A percentile compares a stretch with the other conserved stretches of the same genome.
Conservation (phyloP, 768 basidiomycete species). For the Glaciozyma antarctica region DNA sequence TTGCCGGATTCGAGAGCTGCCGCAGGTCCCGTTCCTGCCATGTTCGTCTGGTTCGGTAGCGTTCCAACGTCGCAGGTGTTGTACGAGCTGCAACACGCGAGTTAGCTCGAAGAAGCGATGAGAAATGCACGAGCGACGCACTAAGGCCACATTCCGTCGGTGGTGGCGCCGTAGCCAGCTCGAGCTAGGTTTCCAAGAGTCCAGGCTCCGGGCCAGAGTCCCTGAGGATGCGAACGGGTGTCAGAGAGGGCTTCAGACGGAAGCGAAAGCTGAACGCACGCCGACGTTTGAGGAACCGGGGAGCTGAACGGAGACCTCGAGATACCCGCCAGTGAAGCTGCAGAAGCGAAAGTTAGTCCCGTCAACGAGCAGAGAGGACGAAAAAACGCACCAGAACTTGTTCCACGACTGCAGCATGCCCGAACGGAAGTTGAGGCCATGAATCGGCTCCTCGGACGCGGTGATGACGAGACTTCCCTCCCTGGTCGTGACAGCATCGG, state of each 20-base stretch:
- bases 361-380: conserved; percentile 33
- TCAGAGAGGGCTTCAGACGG: conserved; percentile 30
- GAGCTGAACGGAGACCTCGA: conserved; percentile 46
- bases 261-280: background rate
- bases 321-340: conserved; percentile 85
- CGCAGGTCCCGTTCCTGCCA: conserved; percentile 50
- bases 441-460: conserved; percentile 53
- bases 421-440: conserved; percentile 70
- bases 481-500: conserved; percentile 59
- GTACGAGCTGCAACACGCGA: conserved; percentile 58
- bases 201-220: conserved; percentile 7
- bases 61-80: conserved; percentile 79
- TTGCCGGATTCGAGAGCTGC: conserved; percentile 42
- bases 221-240: background rate
- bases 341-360: background rate
- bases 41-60: conserved; percentile 64
- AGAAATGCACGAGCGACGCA: background rate
- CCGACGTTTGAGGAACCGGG: conserved; percentile 15
- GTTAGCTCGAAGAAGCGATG: background rate
- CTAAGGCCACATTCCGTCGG: conserved; percentile 56
- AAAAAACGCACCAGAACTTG: conserved; percentile 81
- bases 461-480: conserved; percentile 67
- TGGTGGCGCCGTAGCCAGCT: conserved; percentile 79
- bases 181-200: conserved; percentile 56
- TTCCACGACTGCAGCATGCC: conserved; percentile 55